A percentile compares a stretch with the other conserved stretches of the same genome.
These are phyloP conservation scores for Solanum etuberosum DNA, from an alignment of 257 asterid species.

Conservation along the genomic window DNA sequence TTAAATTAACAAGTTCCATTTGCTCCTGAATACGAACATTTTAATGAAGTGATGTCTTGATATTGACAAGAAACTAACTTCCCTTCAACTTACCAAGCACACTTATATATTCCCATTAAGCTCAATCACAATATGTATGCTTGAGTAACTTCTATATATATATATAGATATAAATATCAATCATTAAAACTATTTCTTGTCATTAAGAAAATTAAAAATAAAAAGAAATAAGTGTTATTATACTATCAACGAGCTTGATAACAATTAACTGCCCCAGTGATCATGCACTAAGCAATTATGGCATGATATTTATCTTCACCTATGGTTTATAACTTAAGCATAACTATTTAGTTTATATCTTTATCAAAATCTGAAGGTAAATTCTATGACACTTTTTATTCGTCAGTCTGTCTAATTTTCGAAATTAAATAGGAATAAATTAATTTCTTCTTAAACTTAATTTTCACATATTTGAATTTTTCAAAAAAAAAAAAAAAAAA, in stretches of 20 bases:
- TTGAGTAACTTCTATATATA: background rate
- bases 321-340: background rate
- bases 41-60: slow-evolving; percentile 5
- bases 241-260: background rate
- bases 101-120: background rate
- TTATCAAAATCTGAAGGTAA: background rate
- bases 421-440: background rate
- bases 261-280: background rate
- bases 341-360: background rate
- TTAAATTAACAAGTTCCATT: background rate
- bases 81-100: background rate
- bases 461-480: background rate
- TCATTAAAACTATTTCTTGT: background rate
- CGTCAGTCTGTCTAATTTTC: background rate
- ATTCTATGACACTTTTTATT: background rate
- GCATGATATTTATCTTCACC: background rate
- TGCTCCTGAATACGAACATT: background rate
- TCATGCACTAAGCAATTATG: background rate
- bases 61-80: slow-evolving; percentile 17
- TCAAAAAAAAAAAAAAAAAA: background rate
- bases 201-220: background rate
- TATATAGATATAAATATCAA: background rate
- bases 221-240: background rate
- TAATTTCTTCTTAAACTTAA: background rate
- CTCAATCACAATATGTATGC: background rate